Base-by-base conservation (phyloP, 805 yeast species). In the Myxozyma sirexii region DNA sequence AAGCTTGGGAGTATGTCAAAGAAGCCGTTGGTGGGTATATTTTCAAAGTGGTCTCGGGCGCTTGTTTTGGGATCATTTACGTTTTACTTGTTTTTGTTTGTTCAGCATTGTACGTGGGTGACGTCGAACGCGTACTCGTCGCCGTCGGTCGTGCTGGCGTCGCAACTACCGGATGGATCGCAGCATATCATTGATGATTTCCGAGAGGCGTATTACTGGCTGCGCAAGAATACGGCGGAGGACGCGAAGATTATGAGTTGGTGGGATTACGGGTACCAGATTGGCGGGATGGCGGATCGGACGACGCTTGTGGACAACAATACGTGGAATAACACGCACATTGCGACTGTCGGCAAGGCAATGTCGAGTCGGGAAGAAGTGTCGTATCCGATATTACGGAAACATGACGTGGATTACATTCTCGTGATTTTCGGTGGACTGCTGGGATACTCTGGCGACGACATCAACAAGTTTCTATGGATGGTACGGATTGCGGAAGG, bases 241-340 rank as follows among this genome's bases (percentile, higher is more conserved):
- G 98, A 94, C 73, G 88, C 97, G 37, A 92, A 89, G 75, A 88
- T 94, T 62, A 90, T 96, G 87, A 87, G 97, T 10, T 94, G 99
- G 99, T 94, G 99, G 99, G 99, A 96, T 79, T 96, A 96, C 72
- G 99, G 99, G 56, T 94, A 94, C 76, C 99, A 94, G 79, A 94
- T 94, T 70, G 99, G 99, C 69, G 99, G 99, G 64, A 94, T 94
- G 98, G 99, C 99, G 47, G 99, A 94, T 76, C 84, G 99, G 72
- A 93, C 98, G 65, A 94, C 99, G 4, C 80, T 94, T 68, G 99
- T 96, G 41, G 99, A 94, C 75, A 94, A 94, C 82, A 94, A 94
- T 77, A 94, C 99, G 10, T 94, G 99, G 99, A 94, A 94, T 75
- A 94, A 94, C 79, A 94, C 99, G 2, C 99, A 94, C 74, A 96